Conservation (phyloP, 2,329 filamentous ascomycete species). For the Elsinoe perseae region DNA sequence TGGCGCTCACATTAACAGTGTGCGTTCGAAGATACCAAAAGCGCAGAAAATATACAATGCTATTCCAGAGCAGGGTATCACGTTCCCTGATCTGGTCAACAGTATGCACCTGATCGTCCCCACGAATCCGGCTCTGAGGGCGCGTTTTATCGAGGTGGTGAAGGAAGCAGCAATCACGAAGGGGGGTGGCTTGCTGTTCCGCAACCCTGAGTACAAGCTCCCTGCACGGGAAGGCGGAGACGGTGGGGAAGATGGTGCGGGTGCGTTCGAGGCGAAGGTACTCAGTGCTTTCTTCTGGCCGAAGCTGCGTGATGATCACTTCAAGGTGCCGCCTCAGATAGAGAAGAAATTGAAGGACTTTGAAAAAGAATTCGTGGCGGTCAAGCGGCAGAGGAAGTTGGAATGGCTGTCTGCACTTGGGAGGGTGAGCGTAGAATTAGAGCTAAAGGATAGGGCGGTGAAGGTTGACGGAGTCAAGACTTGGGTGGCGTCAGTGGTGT, state of each 20-base stretch:
- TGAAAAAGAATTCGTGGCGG: constrained; percentile 63
- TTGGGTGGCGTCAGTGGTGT: constrained; percentile 81
- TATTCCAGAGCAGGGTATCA: constrained; percentile 32
- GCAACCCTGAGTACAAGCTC: not conserved
- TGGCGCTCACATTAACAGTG: constrained; percentile 32
- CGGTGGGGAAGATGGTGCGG: not conserved
- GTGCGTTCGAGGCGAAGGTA: constrained; percentile 67
- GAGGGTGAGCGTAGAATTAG: constrained; percentile 69
- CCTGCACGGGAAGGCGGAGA: not conserved
- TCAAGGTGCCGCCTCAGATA: constrained; percentile 55
- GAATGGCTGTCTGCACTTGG: constrained; percentile 82
- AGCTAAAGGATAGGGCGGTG: constrained; percentile 71
- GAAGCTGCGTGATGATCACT: constrained; percentile 61
- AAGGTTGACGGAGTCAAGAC: constrained; percentile 63
- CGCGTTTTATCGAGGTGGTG: constrained; percentile 11
- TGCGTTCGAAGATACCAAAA: constrained; percentile 26
- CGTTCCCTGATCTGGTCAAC: constrained; percentile 24
- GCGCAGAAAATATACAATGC: constrained; percentile 28
- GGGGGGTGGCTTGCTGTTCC: not conserved
- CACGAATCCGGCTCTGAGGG: not conserved
- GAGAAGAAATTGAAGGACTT: constrained; percentile 59
- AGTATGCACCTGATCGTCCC: constrained; percentile 13
- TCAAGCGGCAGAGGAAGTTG: constrained; percentile 78
- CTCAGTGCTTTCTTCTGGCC: constrained; percentile 94
- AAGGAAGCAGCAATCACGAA: constrained; percentile 13